These are phyloP conservation scores for Lipomyces yamanashiensis DNA, from an alignment of 805 yeast species.

Conservation along the genomic window DNA sequence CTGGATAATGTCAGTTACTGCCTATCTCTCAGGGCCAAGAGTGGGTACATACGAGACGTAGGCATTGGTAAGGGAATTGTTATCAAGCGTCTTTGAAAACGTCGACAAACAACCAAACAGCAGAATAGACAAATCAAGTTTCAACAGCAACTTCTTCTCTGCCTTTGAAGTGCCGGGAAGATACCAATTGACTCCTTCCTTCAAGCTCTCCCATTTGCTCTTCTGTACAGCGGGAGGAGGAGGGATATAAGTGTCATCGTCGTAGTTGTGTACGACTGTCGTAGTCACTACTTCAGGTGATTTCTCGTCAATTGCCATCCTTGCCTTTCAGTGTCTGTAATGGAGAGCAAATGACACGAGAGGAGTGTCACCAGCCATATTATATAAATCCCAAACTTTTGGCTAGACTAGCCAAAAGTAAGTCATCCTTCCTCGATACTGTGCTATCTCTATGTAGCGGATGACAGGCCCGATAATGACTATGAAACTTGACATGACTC, in stretches of 20 bases:
- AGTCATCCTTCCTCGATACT: not conserved
- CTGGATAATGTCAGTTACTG: conserved; percentile 18
- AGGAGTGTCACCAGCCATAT: not conserved
- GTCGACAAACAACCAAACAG: conserved; percentile 47
- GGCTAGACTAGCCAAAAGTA: no score
- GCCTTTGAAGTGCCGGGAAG: conserved; percentile 38
- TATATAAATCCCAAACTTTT: not conserved
- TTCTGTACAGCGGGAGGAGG: not conserved
- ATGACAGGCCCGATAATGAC: no score
- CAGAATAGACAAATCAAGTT: conserved; percentile 45
- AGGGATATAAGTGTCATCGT: not conserved
- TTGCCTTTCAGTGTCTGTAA: not conserved
- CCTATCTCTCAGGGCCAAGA: no score
- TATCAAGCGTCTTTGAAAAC: conserved; percentile 58
- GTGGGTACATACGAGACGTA: conserved; percentile 49
- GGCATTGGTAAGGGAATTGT: conserved; percentile 55
- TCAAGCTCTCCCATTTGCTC: conserved; percentile 20
- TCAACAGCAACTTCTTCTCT: conserved; percentile 44
- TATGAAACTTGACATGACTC: no score
- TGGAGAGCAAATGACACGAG: not conserved
- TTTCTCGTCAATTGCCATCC: not conserved
- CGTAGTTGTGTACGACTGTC: not conserved
- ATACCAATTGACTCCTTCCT: conserved; percentile 41
- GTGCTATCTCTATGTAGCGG: no score
- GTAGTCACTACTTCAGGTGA: not conserved